A percentile compares a stretch with the other conserved stretches of the same genome.
Conservation (phyloP, 1,284 basidiomycete genomes). For the Takashimella koratensis region DNA sequence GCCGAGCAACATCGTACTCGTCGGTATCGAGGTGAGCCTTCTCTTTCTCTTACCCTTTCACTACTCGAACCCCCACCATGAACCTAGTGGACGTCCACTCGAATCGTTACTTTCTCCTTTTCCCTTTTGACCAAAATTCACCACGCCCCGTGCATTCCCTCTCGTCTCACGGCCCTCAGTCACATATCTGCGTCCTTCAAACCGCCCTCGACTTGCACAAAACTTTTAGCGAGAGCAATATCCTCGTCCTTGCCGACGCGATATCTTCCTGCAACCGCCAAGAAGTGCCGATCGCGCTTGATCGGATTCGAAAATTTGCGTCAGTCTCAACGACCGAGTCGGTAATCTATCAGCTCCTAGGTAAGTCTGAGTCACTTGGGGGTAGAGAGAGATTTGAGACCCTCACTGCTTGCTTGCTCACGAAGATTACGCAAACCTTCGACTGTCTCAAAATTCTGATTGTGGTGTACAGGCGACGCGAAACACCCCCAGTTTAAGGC, state of each 20-base stretch:
- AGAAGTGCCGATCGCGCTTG: constrained; percentile 52
- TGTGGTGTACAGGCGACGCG: too few species aligned
- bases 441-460: too few species aligned
- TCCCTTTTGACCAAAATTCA: background rate
- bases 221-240: constrained; percentile 19
- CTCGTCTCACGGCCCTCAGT: constrained; percentile 51
- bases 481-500: constrained; percentile 65
- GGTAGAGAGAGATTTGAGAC: too few species aligned
- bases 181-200: constrained; percentile 85
- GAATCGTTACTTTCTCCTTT: too few species aligned
- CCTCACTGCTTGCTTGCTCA: too few species aligned
- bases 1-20: too few species aligned
- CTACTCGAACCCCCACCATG: constrained; percentile 5
- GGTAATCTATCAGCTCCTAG: constrained; percentile 65
- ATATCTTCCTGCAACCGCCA: constrained; percentile 70
- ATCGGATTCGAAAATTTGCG: constrained; percentile 67
- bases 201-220: constrained; percentile 65
- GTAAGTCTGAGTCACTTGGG: too few species aligned
- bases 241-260: constrained; percentile 72
- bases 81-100: too few species aligned
- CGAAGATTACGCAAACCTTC: too few species aligned
- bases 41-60: background rate
- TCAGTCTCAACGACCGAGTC: constrained; percentile 78
- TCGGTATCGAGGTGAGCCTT: constrained; percentile 66
- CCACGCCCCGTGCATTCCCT: background rate